Conservation (phyloP, 805 yeast species). For the Lachancea kluyveri region DNA sequence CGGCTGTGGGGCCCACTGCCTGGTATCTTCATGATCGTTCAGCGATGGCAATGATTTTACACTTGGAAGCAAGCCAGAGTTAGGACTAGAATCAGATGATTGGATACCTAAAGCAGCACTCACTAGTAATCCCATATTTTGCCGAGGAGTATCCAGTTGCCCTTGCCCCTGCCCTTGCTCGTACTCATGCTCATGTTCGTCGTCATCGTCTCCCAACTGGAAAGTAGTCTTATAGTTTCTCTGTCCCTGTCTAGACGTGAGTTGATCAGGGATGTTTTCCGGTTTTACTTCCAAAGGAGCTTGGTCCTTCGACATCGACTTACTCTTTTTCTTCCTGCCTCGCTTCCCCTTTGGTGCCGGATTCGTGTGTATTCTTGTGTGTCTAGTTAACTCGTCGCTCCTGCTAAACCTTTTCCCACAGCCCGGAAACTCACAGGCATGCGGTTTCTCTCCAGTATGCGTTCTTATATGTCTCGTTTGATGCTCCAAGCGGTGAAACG, state of each 20-base stretch:
- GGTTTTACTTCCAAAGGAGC: constrained; percentile 1
- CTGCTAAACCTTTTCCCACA: constrained; percentile 64
- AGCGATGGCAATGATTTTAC: constrained; percentile 8
- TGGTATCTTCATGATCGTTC: constrained; percentile 3
- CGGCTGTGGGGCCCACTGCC: neutral
- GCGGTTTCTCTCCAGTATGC: constrained; percentile 80
- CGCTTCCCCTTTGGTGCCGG: constrained; percentile 62
- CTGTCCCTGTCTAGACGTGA: constrained; percentile 5
- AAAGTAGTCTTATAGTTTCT: constrained; percentile 6
- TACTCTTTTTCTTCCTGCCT: constrained; percentile 34
- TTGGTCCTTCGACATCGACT: constrained; percentile 3
- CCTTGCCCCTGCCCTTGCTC: constrained; percentile 1
- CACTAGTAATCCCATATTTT: constrained; percentile 8
- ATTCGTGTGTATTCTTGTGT: constrained; percentile 64
- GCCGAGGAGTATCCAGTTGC: constrained; percentile 7
- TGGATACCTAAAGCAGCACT: constrained; percentile 7
- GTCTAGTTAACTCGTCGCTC: constrained; percentile 71
- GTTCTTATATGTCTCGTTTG: constrained; percentile 75
- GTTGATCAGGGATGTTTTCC: too few species aligned
- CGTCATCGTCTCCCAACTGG: constrained; percentile 7
- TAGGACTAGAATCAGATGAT: neutral
- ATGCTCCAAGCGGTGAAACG: constrained; percentile 70
- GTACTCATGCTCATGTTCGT: neutral
- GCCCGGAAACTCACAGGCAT: constrained; percentile 65
- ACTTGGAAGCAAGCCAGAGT: constrained; percentile 1